Evolutionary conservation across 306 rosid genomes (phyloP).

Genomic region (Herpetospermum pedunculosum): DNA sequence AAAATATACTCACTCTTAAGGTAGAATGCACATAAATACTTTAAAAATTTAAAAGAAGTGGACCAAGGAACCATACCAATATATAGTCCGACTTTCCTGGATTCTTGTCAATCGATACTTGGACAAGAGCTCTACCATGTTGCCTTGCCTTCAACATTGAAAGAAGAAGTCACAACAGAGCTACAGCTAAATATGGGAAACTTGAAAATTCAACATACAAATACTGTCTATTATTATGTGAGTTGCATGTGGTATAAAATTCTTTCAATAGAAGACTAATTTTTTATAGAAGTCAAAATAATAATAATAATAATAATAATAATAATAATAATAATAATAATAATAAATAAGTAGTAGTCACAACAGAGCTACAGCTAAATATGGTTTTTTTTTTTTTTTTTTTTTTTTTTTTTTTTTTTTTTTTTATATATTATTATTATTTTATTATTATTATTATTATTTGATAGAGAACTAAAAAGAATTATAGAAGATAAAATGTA

Average conservation of each 20-base stretch:
- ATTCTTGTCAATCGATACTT: constrained; percentile 41
- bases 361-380: too few relatives aligned
- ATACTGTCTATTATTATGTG: not conserved
- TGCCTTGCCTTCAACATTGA: constrained; percentile 52
- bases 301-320: too few relatives aligned
- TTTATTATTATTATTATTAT: too few relatives aligned
- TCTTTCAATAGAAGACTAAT: not conserved
- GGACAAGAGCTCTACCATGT: constrained; percentile 78
- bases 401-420: too few relatives aligned
- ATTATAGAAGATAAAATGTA: not conserved
- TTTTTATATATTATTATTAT: too few relatives aligned
- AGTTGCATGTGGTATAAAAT: not conserved
- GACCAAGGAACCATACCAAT: constrained; percentile 43
- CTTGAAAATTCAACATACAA: not conserved
- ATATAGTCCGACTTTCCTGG: constrained; percentile 66
- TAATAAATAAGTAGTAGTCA: too few relatives aligned
- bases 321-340: too few relatives aligned
- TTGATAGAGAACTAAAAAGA: too few relatives aligned
- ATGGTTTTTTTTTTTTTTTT: too few relatives aligned
- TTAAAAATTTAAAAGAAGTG: not conserved
- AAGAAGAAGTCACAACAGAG: constrained; percentile 10
- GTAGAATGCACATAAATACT: not conserved
- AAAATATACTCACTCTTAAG: not conserved
- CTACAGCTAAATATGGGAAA: not conserved
- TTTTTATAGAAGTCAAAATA: too few relatives aligned